A percentile compares a stretch with the other conserved stretches of the same genome.
Evolutionary conservation across 768 basidiomycete species (phyloP).

Genomic region (Leccinum pellstonianum): DNA sequence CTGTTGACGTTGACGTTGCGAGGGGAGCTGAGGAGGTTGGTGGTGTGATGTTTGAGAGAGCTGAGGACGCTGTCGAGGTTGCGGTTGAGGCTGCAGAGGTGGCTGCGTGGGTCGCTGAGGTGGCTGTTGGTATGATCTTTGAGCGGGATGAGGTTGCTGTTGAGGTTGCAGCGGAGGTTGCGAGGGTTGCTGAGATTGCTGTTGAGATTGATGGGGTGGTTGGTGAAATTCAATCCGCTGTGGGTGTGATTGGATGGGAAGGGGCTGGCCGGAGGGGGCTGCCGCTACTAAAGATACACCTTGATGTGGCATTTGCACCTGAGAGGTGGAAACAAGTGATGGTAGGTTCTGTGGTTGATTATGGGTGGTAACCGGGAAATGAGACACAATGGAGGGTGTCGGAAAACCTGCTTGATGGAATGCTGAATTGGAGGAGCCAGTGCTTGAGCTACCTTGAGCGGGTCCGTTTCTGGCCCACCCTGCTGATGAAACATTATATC

Average conservation of each 20-base stretch:
- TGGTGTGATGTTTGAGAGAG: neutral
- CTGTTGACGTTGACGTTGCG: neutral
- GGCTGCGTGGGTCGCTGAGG: neutral
- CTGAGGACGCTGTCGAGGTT: neutral
- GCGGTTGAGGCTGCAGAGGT: neutral
- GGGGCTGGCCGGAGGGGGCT: neutral
- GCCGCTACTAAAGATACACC: neutral
- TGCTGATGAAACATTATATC: conserved; percentile 3
- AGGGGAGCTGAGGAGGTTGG: neutral
- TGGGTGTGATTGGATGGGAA: neutral
- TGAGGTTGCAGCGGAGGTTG: neutral
- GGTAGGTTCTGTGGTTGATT: conserved; percentile 3
- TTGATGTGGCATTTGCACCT: conserved; percentile 7
- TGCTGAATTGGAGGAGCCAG: neutral
- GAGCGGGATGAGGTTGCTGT: neutral
- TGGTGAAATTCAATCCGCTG: neutral
- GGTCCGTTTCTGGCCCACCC: conserved; percentile 3
- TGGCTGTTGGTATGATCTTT: neutral
- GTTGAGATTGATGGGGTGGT: conserved; percentile 3
- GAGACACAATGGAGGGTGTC: conserved; percentile 2
- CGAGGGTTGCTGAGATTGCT: neutral
- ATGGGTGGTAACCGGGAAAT: neutral
- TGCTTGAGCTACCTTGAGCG: neutral
- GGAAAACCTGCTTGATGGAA: conserved; percentile 1
- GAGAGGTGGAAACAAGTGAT: conserved; percentile 1